Evolutionary conservation across 192 early-diverging fungal species (phyloP).

Genomic region (Linnemannia elongata): DNA sequence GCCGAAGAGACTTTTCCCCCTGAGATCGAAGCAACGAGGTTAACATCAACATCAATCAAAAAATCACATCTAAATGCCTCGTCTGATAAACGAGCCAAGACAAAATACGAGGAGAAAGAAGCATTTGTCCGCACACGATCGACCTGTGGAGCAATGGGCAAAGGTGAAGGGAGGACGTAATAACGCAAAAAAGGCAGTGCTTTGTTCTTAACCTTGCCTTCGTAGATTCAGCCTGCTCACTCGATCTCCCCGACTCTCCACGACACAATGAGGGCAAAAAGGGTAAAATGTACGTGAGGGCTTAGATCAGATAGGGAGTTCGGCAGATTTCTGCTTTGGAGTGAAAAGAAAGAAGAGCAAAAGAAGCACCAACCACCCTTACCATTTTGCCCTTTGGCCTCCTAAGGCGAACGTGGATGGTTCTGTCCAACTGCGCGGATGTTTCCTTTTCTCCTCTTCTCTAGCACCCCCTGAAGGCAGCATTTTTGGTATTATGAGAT

Average conservation of each 20-base stretch:
- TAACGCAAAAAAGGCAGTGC: too few species aligned
- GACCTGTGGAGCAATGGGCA: too few species aligned
- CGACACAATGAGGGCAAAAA: too few species aligned
- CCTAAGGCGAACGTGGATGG: neutral
- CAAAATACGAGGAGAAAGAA: too few species aligned
- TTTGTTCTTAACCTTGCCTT: too few species aligned
- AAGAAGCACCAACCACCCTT: neutral
- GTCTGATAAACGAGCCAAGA: too few species aligned
- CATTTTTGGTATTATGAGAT: too few species aligned
- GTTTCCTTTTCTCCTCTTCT: slow-evolving; percentile 1
- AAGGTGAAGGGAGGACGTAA: too few species aligned
- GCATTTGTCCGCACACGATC: too few species aligned
- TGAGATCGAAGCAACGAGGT: neutral
- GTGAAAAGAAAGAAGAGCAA: neutral
- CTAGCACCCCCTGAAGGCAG: neutral
- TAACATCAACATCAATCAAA: neutral
- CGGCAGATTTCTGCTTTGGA: neutral
- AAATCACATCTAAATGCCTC: neutral
- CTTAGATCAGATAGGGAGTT: neutral
- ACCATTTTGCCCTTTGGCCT: neutral
- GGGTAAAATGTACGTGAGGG: too few species aligned
- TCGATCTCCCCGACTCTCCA: too few species aligned
- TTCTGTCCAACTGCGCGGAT: neutral
- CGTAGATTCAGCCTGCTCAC: too few species aligned
- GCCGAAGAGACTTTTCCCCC: neutral